phyloP scores from a whole-genome alignment of 1,284 basidiomycete genomes.

The Sanghuangporus sanghuang region DNA sequence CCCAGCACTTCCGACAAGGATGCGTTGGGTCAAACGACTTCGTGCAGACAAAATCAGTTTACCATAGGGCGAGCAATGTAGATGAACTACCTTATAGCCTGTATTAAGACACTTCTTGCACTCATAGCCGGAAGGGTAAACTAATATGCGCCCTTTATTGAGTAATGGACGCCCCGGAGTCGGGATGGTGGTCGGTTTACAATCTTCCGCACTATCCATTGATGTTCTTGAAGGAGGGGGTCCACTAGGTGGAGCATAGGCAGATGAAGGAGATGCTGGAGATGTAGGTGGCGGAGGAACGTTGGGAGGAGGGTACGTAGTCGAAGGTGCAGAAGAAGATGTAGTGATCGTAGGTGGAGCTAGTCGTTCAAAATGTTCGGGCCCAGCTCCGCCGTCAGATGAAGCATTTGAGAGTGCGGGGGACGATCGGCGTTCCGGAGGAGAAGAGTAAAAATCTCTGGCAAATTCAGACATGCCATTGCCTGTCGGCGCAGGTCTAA shows the following conservation, averaged over 20 bases:
- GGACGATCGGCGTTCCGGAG: conserved; percentile 4
- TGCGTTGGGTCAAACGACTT: conserved; percentile 48
- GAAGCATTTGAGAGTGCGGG: conserved; percentile 6
- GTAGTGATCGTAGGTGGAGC: neutral
- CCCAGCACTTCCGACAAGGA: conserved; percentile 70
- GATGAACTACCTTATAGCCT: conserved; percentile 51
- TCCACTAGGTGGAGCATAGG: conserved; percentile 25
- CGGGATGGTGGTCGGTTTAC: conserved; percentile 55
- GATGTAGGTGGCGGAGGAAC: conserved; percentile 18
- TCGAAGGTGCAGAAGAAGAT: neutral
- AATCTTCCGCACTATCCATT: conserved; percentile 35
- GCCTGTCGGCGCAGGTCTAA: conserved; percentile 20
- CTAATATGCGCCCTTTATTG: conserved; percentile 50
- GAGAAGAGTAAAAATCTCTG: conserved; percentile 47
- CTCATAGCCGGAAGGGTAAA: conserved; percentile 56
- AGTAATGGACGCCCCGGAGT: conserved; percentile 61
- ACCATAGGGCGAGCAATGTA: neutral
- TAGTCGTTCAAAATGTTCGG: conserved; percentile 10
- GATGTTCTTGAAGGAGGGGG: conserved; percentile 26
- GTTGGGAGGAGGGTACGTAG: conserved; percentile 23
- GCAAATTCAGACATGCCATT: conserved; percentile 43
- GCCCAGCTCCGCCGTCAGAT: neutral
- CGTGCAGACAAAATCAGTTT: neutral
- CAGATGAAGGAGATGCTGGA: neutral
- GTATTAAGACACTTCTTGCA: conserved; percentile 68